phyloP scores from a whole-genome alignment of 2,329 filamentous ascomycete genomes.

The Dothistroma pini region DNA sequence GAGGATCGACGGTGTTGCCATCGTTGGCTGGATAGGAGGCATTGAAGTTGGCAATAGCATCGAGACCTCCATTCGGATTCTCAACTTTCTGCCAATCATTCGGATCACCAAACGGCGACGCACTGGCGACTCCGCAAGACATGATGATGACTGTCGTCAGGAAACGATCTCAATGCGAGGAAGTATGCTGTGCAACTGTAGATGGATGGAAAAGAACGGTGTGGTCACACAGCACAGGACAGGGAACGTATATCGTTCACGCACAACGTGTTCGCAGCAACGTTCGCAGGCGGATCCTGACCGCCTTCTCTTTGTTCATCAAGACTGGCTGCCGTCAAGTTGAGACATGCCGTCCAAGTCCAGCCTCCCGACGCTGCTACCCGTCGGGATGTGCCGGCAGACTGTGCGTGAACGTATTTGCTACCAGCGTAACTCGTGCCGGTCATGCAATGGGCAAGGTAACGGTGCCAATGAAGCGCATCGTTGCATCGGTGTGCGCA shows the following conservation, averaged over 20 bases:
- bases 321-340: slow-evolving; percentile 15
- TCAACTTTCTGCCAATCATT: slow-evolving; percentile 12
- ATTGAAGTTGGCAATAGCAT: slow-evolving; percentile 23
- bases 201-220: slow-evolving; percentile 2
- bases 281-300: slow-evolving; percentile 17
- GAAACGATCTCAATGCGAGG: background rate
- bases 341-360: slow-evolving; percentile 19
- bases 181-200: slow-evolving; percentile 4
- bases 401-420: slow-evolving; percentile 13
- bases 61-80: slow-evolving; percentile 8
- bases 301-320: slow-evolving; percentile 19
- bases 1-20: slow-evolving; percentile 13
- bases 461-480: background rate
- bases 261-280: slow-evolving; percentile 26
- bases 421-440: background rate
- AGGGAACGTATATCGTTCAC: slow-evolving; percentile 13
- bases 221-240: slow-evolving; percentile 6
- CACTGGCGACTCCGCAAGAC: slow-evolving; percentile 17
- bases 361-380: slow-evolving; percentile 10
- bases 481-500: background rate
- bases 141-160: slow-evolving; percentile 8
- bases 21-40: slow-evolving; percentile 10
- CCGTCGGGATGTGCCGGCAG: slow-evolving; percentile 9
- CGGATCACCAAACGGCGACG: slow-evolving; percentile 19
- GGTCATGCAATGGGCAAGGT: background rate